Conservation (phyloP, 164 flowering plant species). For the Kalanchoe fedtschenkoi region DNA sequence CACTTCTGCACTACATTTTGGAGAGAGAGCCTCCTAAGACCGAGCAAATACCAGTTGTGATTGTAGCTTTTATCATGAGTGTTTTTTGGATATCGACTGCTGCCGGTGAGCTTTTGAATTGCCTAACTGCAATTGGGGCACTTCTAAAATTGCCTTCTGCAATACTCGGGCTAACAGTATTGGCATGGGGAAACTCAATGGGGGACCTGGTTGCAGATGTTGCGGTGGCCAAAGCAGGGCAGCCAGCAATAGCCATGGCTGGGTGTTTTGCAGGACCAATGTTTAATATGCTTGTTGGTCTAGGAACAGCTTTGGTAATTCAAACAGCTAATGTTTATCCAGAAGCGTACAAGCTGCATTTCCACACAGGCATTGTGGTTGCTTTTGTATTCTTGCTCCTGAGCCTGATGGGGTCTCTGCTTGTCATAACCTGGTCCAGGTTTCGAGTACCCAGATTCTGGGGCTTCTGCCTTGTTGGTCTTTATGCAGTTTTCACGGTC, state of each 20-base stretch:
- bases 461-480: slow-evolving; percentile 93
- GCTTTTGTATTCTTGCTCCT: slow-evolving; percentile 83
- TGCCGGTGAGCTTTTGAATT: slow-evolving; percentile 85
- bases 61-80: slow-evolving; percentile 83
- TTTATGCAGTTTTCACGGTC: slow-evolving; percentile 50
- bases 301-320: slow-evolving; percentile 76
- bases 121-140: slow-evolving; percentile 67
- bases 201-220: slow-evolving; percentile 99
- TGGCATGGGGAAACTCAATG: slow-evolving; percentile 98
- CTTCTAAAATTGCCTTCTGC: slow-evolving; percentile 69
- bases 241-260: slow-evolving; percentile 97
- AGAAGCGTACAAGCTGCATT: slow-evolving; percentile 58
- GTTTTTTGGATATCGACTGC: slow-evolving; percentile 94
- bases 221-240: slow-evolving; percentile 94
- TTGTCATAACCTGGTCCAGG: slow-evolving; percentile 71
- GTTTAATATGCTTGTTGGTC: slow-evolving; percentile 98
- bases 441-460: slow-evolving; percentile 92
- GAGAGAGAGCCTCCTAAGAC: slow-evolving; percentile 75
- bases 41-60: slow-evolving; percentile 45
- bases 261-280: slow-evolving; percentile 99
- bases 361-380: slow-evolving; percentile 71
- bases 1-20: slow-evolving; percentile 52
- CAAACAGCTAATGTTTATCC: slow-evolving; percentile 72
- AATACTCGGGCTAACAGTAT: slow-evolving; percentile 88
- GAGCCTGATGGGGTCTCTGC: slow-evolving; percentile 91